Evolutionary conservation across 2,329 filamentous ascomycete genomes (phyloP), one percentile per base, ranked within the genome.

Genomic region (Tolypocladium tropicale): DNA sequence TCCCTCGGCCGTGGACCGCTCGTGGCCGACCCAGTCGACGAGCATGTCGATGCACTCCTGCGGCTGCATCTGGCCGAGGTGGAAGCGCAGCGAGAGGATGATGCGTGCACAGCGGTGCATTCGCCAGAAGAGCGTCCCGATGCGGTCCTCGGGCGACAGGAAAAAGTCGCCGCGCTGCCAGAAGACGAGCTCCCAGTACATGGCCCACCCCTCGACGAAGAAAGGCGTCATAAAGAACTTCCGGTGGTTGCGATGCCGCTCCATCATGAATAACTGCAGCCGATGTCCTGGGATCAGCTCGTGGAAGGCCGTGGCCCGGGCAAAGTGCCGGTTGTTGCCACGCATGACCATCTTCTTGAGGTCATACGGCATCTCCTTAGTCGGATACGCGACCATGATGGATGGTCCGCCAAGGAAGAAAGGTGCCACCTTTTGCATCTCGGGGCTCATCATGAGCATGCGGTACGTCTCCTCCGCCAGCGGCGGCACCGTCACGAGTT

Each of bases 101-200:
- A 83, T 83, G 39, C 82, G 76, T 6, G 78, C 77, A 60, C 81
- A 83, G 32, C 82, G 78, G 64, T 85, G 81, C 76, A 84, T 82
- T 16, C 80, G 74, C 81, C 81, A 84, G 64, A 83, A 84, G 9
- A 85, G 67, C 59, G 82, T 79, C 0, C 81, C 81, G 25, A 84
- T 73, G 41, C 73, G 72, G 59, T 83, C 78, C 57, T 80, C 76
- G 0, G 80, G 72, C 0, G 72, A 71, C 4, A 70, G 68, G 56
- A 77, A 74, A 61, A 82, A 84, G 59, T 76, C 74, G 33, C 73
- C 73, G 32, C 77, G 72, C 46, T 78, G 67, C 79, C 80, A 85
- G 18, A 85, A 70, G 21, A 82, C 64, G 61, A 83, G 71, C 67
- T 84, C 82, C 81, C 81, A 84, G 64, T 84, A 84, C 60, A 83